phyloP scores from a whole-genome alignment of 257 asterid genomes.

The Datura wrightii region DNA sequence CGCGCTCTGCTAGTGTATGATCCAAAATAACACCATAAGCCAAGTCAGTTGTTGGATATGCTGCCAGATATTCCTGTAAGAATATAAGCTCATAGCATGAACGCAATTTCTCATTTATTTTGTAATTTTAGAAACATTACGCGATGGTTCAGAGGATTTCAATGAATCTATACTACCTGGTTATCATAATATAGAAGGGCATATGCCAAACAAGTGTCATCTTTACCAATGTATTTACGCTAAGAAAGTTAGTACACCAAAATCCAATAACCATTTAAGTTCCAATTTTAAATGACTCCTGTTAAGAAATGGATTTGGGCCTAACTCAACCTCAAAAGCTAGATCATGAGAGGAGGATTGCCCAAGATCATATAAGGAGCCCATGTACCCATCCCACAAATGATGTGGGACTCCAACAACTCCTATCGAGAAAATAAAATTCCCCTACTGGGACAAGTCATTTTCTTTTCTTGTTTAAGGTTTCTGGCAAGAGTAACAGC shows the following conservation, averaged over 20 bases:
- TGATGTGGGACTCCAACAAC: background rate
- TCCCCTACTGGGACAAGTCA: background rate
- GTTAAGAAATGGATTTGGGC: background rate
- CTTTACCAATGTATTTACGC: background rate
- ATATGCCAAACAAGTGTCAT: conserved; percentile 21
- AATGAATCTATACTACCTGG: background rate
- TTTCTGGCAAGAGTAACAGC: conserved; percentile 16
- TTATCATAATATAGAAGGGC: background rate
- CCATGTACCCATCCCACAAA: conserved; percentile 17
- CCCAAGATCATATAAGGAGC: background rate
- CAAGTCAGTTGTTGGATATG: conserved; percentile 74
- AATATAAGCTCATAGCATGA: conserved; percentile 39
- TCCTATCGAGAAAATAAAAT: background rate
- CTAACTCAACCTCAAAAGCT: background rate
- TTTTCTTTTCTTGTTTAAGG: conserved; percentile 24
- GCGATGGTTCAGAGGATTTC: background rate
- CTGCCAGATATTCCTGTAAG: conserved; percentile 89
- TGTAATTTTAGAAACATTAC: conserved; percentile 11
- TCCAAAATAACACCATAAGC: conserved; percentile 95
- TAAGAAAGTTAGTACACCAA: conserved; percentile 1
- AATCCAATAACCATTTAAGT: conserved; percentile 9
- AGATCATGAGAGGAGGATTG: background rate
- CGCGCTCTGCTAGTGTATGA: conserved; percentile 97
- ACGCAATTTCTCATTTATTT: background rate
- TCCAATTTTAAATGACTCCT: background rate